phyloP scores from a whole-genome alignment of 2,329 filamentous ascomycete genomes.

The Exophiala spinifera region DNA sequence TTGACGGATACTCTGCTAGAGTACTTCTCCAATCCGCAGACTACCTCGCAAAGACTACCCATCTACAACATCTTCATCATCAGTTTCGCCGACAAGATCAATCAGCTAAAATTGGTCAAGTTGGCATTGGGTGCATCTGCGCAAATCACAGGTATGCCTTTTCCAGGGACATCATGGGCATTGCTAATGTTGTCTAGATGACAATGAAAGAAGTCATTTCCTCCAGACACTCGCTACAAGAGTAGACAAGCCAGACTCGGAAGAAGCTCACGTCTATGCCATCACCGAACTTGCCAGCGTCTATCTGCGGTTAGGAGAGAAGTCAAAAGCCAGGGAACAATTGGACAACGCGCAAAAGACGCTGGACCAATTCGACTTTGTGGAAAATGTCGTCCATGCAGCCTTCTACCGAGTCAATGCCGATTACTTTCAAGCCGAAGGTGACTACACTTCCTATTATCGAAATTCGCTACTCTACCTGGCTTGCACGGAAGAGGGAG shows the following conservation, averaged over 20 bases:
- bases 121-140: constrained; percentile 82
- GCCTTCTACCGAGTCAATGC: constrained; percentile 95
- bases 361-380: constrained; percentile 86
- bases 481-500: constrained; percentile 82
- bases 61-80: constrained; percentile 95
- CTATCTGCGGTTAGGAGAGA: constrained; percentile 74
- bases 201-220: constrained; percentile 80
- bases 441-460: constrained; percentile 95
- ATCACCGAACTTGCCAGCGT: constrained; percentile 85
- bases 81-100: constrained; percentile 97
- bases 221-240: constrained; percentile 78
- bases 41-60: constrained; percentile 76
- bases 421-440: constrained; percentile 87
- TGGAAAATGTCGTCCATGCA: constrained; percentile 93
- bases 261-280: constrained; percentile 94
- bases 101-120: constrained; percentile 94
- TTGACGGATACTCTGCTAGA: constrained; percentile 83
- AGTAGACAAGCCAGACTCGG: constrained; percentile 86
- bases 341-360: constrained; percentile 84
- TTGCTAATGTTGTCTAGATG: constrained; percentile 57
- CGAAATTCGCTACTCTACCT: constrained; percentile 96
- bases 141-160: constrained; percentile 69
- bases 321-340: constrained; percentile 80
- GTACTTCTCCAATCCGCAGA: constrained; percentile 81
- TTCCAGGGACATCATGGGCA: neutral